phyloP scores from a whole-genome alignment of 2,329 filamentous ascomycete genomes.

The Rhytidhysteron rufulum region DNA sequence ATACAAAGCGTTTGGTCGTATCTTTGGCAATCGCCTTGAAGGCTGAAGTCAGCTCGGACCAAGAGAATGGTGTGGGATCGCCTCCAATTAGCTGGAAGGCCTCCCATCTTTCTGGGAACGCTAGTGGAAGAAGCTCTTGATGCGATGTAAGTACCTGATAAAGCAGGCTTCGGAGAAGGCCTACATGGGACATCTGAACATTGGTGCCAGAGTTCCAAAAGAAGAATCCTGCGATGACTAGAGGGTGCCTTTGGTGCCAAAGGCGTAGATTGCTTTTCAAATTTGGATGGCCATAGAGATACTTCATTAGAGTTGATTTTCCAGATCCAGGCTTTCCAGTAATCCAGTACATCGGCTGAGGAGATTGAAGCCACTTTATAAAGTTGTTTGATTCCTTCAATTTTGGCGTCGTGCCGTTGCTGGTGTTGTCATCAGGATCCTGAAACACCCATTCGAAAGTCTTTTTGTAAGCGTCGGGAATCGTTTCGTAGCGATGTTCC shows the following conservation, averaged over 20 bases:
- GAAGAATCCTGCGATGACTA: slow-evolving; percentile 32
- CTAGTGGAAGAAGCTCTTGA: not conserved
- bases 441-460: not conserved
- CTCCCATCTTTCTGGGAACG: not conserved
- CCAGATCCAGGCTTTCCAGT: slow-evolving; percentile 46
- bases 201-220: slow-evolving; percentile 34
- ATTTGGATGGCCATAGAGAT: not conserved
- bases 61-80: not conserved
- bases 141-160: not conserved
- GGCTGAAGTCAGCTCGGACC: not conserved
- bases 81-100: not conserved
- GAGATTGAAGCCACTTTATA: not conserved
- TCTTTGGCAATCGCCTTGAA: not conserved
- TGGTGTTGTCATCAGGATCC: no score
- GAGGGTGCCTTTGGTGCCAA: not conserved
- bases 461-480: not conserved
- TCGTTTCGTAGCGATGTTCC: not conserved
- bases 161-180: slow-evolving; percentile 3
- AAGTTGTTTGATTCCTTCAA: not conserved
- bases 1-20: not conserved
- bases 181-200: slow-evolving; percentile 4
- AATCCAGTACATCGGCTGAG: slow-evolving; percentile 25
- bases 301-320: slow-evolving; percentile 44
- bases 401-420: no score
- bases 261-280: not conserved